phyloP scores from a whole-genome alignment of 1,139 yeast species.

The Hyphopichia wangnamkhiaoensis region DNA sequence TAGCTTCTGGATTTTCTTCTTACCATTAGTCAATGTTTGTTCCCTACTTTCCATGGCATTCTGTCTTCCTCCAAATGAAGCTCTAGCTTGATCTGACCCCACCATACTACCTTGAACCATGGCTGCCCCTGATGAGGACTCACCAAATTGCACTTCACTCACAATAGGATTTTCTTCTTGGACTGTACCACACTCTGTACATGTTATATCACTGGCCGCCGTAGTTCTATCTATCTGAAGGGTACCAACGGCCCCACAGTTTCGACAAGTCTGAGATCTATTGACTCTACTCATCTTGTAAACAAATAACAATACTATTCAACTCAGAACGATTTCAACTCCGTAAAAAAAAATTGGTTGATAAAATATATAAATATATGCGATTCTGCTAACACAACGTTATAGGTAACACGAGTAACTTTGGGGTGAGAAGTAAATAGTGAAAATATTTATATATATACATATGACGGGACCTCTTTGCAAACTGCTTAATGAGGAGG shows the following conservation, averaged over 20 bases:
- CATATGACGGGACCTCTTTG: no score
- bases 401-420: no score
- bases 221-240: constrained; percentile 40
- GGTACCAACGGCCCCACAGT: constrained; percentile 7
- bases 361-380: no score
- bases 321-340: not conserved
- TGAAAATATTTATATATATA: no score
- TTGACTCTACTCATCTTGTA: constrained; percentile 4
- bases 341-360: no score
- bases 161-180: constrained; percentile 92
- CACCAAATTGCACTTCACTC: constrained; percentile 93
- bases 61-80: constrained; percentile 61
- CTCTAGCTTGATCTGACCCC: constrained; percentile 83
- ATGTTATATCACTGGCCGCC: constrained; percentile 76
- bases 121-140: constrained; percentile 90
- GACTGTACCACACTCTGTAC: constrained; percentile 82
- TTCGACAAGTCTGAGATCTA: constrained; percentile 4
- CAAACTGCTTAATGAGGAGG: no score
- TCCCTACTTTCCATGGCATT: constrained; percentile 84
- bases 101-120: constrained; percentile 93
- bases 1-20: constrained; percentile 71
- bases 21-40: constrained; percentile 83
- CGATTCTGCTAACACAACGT: no score
- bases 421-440: no score
- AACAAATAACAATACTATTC: not conserved